phyloP scores from a whole-genome alignment of 2,329 filamentous ascomycete genomes.

The Ustilaginoidea virens region DNA sequence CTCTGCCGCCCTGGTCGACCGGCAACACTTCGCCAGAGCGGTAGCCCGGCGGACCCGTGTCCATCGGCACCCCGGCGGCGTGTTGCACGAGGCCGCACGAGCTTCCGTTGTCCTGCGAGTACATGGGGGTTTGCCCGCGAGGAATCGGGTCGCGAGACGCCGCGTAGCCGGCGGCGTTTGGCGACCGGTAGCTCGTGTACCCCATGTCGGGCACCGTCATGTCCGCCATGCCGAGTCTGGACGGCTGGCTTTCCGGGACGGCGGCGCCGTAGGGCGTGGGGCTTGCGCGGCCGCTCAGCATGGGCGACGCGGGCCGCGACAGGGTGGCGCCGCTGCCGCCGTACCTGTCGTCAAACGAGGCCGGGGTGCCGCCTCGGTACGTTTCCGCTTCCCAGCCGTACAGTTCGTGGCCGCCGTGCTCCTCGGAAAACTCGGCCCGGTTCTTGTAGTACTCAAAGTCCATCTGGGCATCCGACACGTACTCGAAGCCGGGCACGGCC shows the following conservation, averaged over 20 bases:
- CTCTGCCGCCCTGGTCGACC: slow-evolving; percentile 11
- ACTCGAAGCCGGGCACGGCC: slow-evolving; percentile 61
- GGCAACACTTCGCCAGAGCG: slow-evolving; percentile 9
- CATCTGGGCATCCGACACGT: slow-evolving; percentile 72
- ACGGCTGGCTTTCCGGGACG: slow-evolving; percentile 12
- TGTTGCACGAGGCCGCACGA: slow-evolving; percentile 34
- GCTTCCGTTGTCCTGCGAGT: slow-evolving; percentile 36
- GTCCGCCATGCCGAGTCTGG: slow-evolving; percentile 9
- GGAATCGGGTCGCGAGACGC: slow-evolving; percentile 9
- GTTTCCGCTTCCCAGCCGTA: slow-evolving; percentile 46
- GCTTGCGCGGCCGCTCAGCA: slow-evolving; percentile 9
- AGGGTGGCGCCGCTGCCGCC: slow-evolving; percentile 24
- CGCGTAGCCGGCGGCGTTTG: slow-evolving; percentile 6
- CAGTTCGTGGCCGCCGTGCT: slow-evolving; percentile 64
- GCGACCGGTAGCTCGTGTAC: slow-evolving; percentile 12
- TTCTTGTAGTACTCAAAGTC: slow-evolving; percentile 91
- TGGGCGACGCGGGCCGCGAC: slow-evolving; percentile 37
- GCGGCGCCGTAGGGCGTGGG: slow-evolving; percentile 18
- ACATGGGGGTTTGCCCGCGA: slow-evolving; percentile 31
- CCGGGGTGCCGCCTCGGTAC: slow-evolving; percentile 45
- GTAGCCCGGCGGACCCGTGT: slow-evolving; percentile 13
- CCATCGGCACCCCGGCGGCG: slow-evolving; percentile 35
- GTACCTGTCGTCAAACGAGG: slow-evolving; percentile 27
- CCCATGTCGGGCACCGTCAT: slow-evolving; percentile 9
- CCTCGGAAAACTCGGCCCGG: slow-evolving; percentile 71